phyloP scores from a whole-genome alignment of 768 basidiomycete species.

The Gyrodon lividus region DNA sequence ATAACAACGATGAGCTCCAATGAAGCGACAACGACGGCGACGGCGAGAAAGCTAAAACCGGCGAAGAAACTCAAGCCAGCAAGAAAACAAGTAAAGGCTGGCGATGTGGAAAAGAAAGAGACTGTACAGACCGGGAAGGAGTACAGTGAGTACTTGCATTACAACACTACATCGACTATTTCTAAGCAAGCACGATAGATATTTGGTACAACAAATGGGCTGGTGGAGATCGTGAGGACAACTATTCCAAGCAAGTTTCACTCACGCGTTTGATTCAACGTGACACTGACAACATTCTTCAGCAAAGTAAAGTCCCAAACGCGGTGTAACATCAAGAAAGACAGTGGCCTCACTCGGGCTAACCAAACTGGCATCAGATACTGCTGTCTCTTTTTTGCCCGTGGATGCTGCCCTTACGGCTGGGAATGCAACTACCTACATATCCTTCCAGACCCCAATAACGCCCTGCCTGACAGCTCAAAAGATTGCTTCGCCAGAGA shows the following conservation, averaged over 20 bases:
- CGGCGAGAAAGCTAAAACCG: conserved; percentile 25
- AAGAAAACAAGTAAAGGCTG: conserved; percentile 89
- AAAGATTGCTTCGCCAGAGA: conserved; percentile 97
- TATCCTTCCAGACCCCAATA: conserved; percentile 70
- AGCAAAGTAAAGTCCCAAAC: conserved; percentile 95
- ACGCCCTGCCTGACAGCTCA: conserved; percentile 80
- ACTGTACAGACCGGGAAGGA: conserved; percentile 92
- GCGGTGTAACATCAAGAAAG: conserved; percentile 82
- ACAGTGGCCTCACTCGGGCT: conserved; percentile 92
- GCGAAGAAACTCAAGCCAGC: conserved; percentile 83
- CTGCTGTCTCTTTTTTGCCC: conserved; percentile 90
- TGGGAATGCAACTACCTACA: conserved; percentile 98
- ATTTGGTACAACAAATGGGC: conserved; percentile 99
- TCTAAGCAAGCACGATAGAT: conserved; percentile 45
- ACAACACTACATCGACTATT: not conserved
- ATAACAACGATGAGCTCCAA: conserved; percentile 33
- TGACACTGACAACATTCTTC: conserved; percentile 8
- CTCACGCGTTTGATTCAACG: not conserved
- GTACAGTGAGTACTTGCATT: conserved; percentile 68
- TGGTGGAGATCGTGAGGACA: conserved; percentile 97
- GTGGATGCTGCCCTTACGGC: conserved; percentile 97
- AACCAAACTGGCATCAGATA: conserved; percentile 93
- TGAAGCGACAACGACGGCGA: conserved; percentile 18
- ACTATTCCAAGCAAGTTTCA: conserved; percentile 80
- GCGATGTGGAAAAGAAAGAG: conserved; percentile 87